Percentiles rank a stretch among this genome's conserved stretches.
phyloP scores from a whole-genome alignment of 768 basidiomycete species.

The Rhodotorula toruloides region DNA sequence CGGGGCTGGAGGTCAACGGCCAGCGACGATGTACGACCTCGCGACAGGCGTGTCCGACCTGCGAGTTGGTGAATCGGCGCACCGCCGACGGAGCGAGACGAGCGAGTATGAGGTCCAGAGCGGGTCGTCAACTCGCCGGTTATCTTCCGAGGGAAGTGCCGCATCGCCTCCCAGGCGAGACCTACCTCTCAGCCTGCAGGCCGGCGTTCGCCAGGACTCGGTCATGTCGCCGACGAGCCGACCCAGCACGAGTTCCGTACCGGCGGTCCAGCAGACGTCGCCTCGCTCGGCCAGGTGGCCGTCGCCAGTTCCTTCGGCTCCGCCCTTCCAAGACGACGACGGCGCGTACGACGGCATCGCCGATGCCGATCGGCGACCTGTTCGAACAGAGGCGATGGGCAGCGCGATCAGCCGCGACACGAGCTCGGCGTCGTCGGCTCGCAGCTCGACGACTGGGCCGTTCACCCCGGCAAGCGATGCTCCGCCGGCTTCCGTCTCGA shows the following conservation, averaged over 20 bases:
- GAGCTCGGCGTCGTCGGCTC: slow-evolving; percentile 17
- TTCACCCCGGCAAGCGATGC: slow-evolving; percentile 20
- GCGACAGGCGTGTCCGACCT: slow-evolving; percentile 7
- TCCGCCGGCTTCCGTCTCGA: background rate
- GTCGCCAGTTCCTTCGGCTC: slow-evolving; percentile 1
- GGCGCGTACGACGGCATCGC: slow-evolving; percentile 27
- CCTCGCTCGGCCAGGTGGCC: background rate
- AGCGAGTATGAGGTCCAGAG: no score
- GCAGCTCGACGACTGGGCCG: slow-evolving; percentile 17
- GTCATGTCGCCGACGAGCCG: no score
- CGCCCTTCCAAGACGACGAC: slow-evolving; percentile 22
- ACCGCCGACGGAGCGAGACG: background rate
- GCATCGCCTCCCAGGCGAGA: no score
- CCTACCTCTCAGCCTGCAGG: no score
- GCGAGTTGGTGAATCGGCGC: slow-evolving; percentile 8
- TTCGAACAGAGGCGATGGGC: no score
- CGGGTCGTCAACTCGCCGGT: no score
- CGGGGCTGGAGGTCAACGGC: background rate
- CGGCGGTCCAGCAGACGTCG: background rate
- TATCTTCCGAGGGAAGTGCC: no score
- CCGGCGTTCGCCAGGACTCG: no score
- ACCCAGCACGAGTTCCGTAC: no score
- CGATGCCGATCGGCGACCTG: background rate
- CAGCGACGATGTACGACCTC: slow-evolving; percentile 21
- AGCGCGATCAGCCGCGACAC: background rate